Evolutionary conservation across 164 flowering plant species (phyloP), one percentile per base, ranked within the genome.

Genomic region (Chimonanthus salicifolius): DNA sequence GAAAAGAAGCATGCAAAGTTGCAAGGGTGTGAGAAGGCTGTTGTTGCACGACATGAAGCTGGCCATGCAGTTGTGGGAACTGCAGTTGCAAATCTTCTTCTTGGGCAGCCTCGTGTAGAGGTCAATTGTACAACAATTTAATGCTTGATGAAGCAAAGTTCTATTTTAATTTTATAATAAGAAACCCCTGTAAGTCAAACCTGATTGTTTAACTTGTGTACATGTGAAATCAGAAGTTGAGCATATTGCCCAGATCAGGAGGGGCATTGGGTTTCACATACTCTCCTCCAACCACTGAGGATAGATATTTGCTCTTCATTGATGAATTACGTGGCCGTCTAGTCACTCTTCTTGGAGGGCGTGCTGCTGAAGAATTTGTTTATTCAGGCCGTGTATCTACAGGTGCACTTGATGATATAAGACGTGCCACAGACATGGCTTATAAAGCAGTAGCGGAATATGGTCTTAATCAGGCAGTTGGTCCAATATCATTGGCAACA

Each of bases 1-100:
- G 98, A 95, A 77, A 95, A 95, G 84, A 95, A 95, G 81, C 87
- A 89, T 76, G 84, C 90, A 70, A 95, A 87, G 79, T 84, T 95
- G 79, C 84, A 88, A 80, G 97, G 97, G 77, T 80, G 72, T 82
- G 99, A 95, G 84, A 95, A 88, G 86, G 98, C 90, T 82, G 99
- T 95, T 33, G 99, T 95, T 82, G 98, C 99, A 71, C 83, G 98
- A 67, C 99, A 95, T 85, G 99, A 95, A 85, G 99, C 92, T 81
- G 99, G 99, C 46, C 99, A 95, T 86, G 99, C 99, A 49, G 98
- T 95, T 1, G 97, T 95, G 47, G 98, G 99, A 63, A 95, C 98
- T 78, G 99, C 99, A 69, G 87, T 95, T 78, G 98, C 97, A 70
- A 92, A 87, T 80, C 90, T 95, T 80, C 89, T 95, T 75, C 71